Base-by-base conservation (phyloP, 208 protist genomes). In the Trypanosoma cruzi region DNA sequence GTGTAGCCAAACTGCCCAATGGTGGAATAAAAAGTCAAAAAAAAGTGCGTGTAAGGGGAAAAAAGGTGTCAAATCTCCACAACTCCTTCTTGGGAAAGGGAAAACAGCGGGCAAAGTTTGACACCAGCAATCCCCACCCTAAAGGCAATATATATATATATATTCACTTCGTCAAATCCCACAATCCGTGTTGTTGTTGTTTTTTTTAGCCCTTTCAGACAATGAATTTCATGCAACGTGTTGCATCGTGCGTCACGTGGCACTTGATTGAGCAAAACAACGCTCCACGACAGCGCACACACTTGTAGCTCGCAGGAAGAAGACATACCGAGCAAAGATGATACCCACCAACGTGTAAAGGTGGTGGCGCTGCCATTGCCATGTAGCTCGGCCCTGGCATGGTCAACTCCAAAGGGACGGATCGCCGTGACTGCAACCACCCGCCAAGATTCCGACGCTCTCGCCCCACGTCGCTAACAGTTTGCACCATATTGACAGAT, bases 241-340 rank as follows among this genome's bases (percentile, higher is more conserved):
- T 94, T 5, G 85, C 82, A 18, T 94, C 84, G 61, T 94, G 89
- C n/a, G 82, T 37, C 14, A 85, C 86, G 60, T 92, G 84, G 70
- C 89, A 94, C 28, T 89, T 75, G 29, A 85, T 82, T 0, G 86
- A 94, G 69, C 89, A 94, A 68, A 92, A 89, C n/a, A 90, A 64
- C 5, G 84, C 82, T 46, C 60, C 64, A 11, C 80, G 70, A 48
- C 89, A 94, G 11, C 89, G 85, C 56, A 79, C 52, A 63, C 89
- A 94, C 18, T 79, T 81, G 54, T 94, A 94, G 8, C 37, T 40
- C 13, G 86, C 89, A 0, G 84, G 85, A 62, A 87, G 64, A 63
- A 92, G 71, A 63, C 89, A 94, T 32, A 94, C 84, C 2, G 81
- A 82, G 52, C 89, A 94, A 20, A 94, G 57, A 64, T 90, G 83